Evolutionary conservation across 257 asterid species (phyloP), one percentile per base, ranked within the genome.

Genomic region (Nemophila menziesii): DNA sequence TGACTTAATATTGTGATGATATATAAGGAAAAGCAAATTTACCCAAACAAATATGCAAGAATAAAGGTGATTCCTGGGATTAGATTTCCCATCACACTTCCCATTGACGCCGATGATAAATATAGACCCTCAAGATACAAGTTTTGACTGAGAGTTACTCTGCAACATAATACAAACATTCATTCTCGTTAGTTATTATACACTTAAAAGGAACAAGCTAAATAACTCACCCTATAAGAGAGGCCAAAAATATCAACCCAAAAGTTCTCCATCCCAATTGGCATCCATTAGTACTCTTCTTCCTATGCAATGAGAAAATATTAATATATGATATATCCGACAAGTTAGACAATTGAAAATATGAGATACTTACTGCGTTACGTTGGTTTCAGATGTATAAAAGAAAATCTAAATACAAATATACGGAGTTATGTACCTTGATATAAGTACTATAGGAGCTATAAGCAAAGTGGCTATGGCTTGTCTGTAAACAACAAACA

Each of bases 401-500:
- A 40, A 7, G 12, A 5, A 40, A 40, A n/a, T n/a, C n/a, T n/a
- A n/a, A 4, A 37, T 22, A 41, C 2, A 18, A 0, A n/a, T n/a
- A n/a, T n/a, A n/a, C n/a, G n/a, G 26, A 3, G 2, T 4, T 6
- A 13, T 18, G 18, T 17, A 41, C 46, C 46, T 41, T 41, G 46
- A 10, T 4, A 17, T 41, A 22, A 18, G 22, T 41, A 24, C 46
- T 41, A 41, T 13, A 10, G 46, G 46, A 41, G 14, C 20, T 3
- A 41, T 41, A 62, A 70, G 42, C 61, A 79, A 60, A 33, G 59
- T 19, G 36, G 87, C 94, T 13, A 66, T 19, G 21, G 44, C 52
- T 51, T 82, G 94, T 18, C 84, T 54, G 62, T 82, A 82, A 23
- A 69, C 75, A 19, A 79, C 92, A 60, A 73, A 82, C 14, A 75